A percentile compares a stretch with the other conserved stretches of the same genome.
phyloP scores from a whole-genome alignment of 345 rosid species.

The Acer campestre region DNA sequence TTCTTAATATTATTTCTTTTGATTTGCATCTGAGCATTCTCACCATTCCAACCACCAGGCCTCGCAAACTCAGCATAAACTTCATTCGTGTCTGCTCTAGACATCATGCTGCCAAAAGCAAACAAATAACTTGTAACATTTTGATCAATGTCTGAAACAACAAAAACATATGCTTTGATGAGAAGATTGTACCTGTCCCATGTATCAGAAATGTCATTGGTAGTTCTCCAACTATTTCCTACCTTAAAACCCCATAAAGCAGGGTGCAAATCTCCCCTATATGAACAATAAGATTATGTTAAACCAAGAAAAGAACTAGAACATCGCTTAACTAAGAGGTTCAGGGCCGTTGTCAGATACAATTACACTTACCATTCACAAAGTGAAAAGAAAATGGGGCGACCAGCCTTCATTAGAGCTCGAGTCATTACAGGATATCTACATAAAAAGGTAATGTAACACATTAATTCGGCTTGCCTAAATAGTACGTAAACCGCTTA shows the following conservation, averaged over 20 bases:
- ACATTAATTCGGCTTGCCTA: neutral
- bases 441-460: constrained; percentile 16
- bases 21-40: constrained; percentile 3
- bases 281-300: neutral
- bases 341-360: neutral
- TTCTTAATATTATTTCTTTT: neutral
- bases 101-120: constrained; percentile 58
- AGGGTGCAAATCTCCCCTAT: constrained; percentile 89
- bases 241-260: constrained; percentile 78
- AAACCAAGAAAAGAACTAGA: neutral
- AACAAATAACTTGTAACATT: neutral
- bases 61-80: constrained; percentile 78
- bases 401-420: constrained; percentile 75
- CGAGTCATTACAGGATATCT: constrained; percentile 88
- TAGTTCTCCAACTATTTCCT: constrained; percentile 98
- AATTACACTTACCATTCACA: constrained; percentile 75
- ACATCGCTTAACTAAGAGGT: neutral
- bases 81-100: constrained; percentile 77
- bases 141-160: neutral
- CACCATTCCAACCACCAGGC: constrained; percentile 98
- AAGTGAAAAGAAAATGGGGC: constrained; percentile 76
- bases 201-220: constrained; percentile 68
- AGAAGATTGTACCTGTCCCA: constrained; percentile 62
- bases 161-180: neutral
- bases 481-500: neutral